phyloP scores from a whole-genome alignment of 2,329 filamentous ascomycete genomes.

The Colletotrichum graminicola region DNA sequence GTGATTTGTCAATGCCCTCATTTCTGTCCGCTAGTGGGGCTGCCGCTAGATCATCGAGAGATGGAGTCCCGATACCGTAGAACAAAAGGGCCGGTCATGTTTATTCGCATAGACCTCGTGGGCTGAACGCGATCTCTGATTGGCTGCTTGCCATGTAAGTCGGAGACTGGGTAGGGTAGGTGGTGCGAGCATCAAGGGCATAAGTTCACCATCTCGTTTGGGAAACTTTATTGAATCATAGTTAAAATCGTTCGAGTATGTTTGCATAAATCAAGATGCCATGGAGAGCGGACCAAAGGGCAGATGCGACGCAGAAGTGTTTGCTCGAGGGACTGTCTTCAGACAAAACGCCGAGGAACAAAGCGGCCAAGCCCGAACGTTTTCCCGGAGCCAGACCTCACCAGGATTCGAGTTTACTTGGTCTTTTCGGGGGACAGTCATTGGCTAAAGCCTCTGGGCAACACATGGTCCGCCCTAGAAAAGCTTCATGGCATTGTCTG shows the following conservation, averaged over 20 bases:
- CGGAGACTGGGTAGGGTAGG: slow-evolving; percentile 24
- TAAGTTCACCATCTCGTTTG: slow-evolving; percentile 11
- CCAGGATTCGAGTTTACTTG: slow-evolving; percentile 29
- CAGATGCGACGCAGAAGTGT: neutral
- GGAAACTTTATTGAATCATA: slow-evolving; percentile 18
- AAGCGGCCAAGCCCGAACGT: slow-evolving; percentile 11
- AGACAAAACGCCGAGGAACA: slow-evolving; percentile 17
- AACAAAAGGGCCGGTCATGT: neutral
- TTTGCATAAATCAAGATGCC: slow-evolving; percentile 13
- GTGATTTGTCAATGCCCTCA: slow-evolving; percentile 26
- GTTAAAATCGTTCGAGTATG: neutral
- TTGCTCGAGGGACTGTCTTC: neutral
- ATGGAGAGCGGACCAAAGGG: neutral
- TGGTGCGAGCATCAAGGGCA: slow-evolving; percentile 2
- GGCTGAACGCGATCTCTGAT: slow-evolving; percentile 22
- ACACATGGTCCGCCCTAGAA: neutral
- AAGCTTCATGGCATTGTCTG: neutral
- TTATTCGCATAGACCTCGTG: slow-evolving; percentile 36
- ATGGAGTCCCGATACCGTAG: slow-evolving; percentile 18
- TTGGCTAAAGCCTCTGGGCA: neutral
- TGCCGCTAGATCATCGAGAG: slow-evolving; percentile 10
- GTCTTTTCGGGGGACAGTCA: neutral
- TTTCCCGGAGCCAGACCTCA: slow-evolving; percentile 1
- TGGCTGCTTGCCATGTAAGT: slow-evolving; percentile 26
- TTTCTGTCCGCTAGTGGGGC: slow-evolving; percentile 25